A percentile compares a stretch with the other conserved stretches of the same genome.
Evolutionary conservation across 768 basidiomycete species (phyloP).

Genomic region (Suillus weaverae): DNA sequence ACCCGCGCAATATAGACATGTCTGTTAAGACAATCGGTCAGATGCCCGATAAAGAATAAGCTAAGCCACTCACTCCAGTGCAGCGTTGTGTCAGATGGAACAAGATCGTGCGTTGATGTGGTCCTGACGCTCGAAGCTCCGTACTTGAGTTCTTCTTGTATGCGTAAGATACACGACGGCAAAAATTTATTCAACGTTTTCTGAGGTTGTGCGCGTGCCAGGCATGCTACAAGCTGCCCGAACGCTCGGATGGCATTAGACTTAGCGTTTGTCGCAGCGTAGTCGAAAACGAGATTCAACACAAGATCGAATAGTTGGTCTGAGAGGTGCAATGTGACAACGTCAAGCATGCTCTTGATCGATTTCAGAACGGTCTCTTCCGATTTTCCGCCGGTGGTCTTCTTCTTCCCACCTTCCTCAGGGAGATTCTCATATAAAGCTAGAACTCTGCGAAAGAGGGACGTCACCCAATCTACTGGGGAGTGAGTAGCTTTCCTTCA

Average conservation of each 20-base stretch:
- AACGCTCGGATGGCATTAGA: slow-evolving; percentile 91
- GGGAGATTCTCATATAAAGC: slow-evolving; percentile 90
- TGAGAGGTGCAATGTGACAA: slow-evolving; percentile 70
- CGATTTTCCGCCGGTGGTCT: slow-evolving; percentile 81
- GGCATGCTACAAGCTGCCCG: slow-evolving; percentile 81
- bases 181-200: slow-evolving; percentile 81
- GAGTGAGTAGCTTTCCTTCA: not conserved
- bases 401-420: slow-evolving; percentile 88
- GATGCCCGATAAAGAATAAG: not conserved
- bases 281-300: slow-evolving; percentile 80
- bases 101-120: slow-evolving; percentile 69
- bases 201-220: slow-evolving; percentile 75
- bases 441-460: slow-evolving; percentile 74
- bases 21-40: slow-evolving; percentile 41
- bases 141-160: slow-evolving; percentile 82
- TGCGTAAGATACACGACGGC: slow-evolving; percentile 71
- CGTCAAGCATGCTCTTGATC: slow-evolving; percentile 77
- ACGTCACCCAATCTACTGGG: slow-evolving; percentile 71
- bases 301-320: slow-evolving; percentile 78
- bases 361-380: slow-evolving; percentile 77
- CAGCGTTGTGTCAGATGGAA: slow-evolving; percentile 84
- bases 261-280: slow-evolving; percentile 86
- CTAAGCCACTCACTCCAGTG: slow-evolving; percentile 76
- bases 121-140: slow-evolving; percentile 88
- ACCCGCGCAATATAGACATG: slow-evolving; percentile 79